Conservation (phyloP, 805 yeast species). For the Blastobotrys robertii region DNA sequence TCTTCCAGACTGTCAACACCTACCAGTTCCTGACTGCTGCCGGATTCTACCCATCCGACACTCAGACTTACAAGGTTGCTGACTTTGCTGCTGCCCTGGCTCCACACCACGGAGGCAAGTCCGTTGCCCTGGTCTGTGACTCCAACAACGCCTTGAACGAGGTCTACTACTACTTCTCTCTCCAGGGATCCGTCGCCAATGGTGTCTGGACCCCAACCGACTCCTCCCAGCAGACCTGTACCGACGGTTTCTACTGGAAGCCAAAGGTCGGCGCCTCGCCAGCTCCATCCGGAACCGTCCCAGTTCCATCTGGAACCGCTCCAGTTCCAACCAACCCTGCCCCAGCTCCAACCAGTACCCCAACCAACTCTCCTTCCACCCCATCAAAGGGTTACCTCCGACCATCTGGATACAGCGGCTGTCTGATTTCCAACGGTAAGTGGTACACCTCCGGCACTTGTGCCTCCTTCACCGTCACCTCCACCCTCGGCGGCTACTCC, state of each 20-base stretch:
- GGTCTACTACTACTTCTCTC: conserved; percentile 72
- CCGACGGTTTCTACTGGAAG: conserved; percentile 58
- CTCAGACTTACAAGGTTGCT: conserved; percentile 45
- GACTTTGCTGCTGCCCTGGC: conserved; percentile 28
- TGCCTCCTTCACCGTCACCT: conserved; percentile 56
- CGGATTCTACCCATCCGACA: conserved; percentile 60
- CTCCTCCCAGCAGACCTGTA: conserved; percentile 42
- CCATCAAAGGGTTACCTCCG: conserved; percentile 38
- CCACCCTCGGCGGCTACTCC: conserved; percentile 58
- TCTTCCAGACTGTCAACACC: conserved; percentile 55
- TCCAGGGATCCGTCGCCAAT: conserved; percentile 60
- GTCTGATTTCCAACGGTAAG: conserved; percentile 76
- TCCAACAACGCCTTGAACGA: conserved; percentile 42
- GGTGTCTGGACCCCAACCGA: conserved; percentile 62
- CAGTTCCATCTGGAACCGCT: conserved; percentile 10
- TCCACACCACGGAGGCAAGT: conserved; percentile 33
- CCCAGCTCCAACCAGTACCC: conserved; percentile 2
- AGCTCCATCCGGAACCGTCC: conserved; percentile 16
- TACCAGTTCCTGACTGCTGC: conserved; percentile 53
- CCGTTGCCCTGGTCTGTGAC: conserved; percentile 49
- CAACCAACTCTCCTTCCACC: conserved; percentile 25
- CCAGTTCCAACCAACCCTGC: too few relatives aligned
- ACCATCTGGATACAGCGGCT: conserved; percentile 49
- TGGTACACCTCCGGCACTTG: conserved; percentile 65
- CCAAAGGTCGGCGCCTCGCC: conserved; percentile 46